phyloP scores from a whole-genome alignment of 2,329 filamentous ascomycete species.

The Sclerotinia subarctica region DNA sequence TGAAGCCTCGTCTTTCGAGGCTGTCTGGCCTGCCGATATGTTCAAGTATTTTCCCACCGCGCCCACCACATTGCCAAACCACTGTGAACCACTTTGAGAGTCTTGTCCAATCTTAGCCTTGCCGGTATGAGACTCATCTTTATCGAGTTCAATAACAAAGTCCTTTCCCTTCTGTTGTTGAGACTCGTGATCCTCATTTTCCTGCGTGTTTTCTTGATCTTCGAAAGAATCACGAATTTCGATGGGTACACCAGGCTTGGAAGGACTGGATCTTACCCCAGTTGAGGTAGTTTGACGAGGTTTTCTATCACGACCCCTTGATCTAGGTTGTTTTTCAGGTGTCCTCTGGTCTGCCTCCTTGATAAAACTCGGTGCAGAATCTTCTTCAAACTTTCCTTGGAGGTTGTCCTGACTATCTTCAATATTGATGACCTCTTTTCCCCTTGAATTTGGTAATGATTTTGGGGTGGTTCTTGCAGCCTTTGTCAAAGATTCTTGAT shows the following conservation, averaged over 20 bases:
- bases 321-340: not conserved
- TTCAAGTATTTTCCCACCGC: not conserved
- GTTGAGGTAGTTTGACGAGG: not conserved
- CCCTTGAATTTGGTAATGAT: not conserved
- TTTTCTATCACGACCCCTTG: not conserved
- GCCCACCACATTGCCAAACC: not conserved
- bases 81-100: not conserved
- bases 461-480: not conserved
- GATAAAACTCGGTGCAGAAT: not conserved
- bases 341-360: not conserved
- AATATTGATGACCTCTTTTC: slow-evolving; percentile 2
- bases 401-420: slow-evolving; percentile 14
- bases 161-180: not conserved
- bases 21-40: not conserved
- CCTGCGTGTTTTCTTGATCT: slow-evolving; percentile 1
- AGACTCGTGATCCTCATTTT: not conserved
- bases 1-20: not conserved
- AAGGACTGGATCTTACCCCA: not conserved
- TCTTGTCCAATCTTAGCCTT: not conserved
- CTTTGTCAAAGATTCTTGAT: not conserved
- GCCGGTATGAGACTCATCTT: not conserved
- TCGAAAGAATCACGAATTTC: slow-evolving; percentile 6
- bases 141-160: not conserved
- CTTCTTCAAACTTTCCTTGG: not conserved
- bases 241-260: not conserved